Base-by-base conservation (phyloP, 306 rosid genomes). In the Boehmeria nivea region DNA sequence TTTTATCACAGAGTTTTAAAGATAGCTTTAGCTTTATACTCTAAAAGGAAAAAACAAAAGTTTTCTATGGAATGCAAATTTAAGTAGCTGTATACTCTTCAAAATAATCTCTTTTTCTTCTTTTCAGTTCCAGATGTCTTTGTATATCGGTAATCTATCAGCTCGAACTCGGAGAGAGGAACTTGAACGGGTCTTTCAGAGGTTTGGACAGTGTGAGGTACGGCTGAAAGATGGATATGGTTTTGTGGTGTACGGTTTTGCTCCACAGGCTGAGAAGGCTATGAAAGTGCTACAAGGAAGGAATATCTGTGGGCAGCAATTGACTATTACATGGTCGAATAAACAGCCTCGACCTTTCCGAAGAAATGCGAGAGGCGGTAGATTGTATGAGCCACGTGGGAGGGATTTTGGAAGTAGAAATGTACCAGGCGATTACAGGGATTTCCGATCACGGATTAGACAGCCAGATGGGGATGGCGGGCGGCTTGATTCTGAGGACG, bases 201-300 rank as follows among this genome's bases (percentile, higher is more conserved):
- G 66, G 61, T 82, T 76, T 66, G 89, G 94, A 9, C 72, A 31
- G 7, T 85, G 89, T 24, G 71, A 67, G 16, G 68, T 85, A 33
- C 66, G 49, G 57, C 12, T 77, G 42, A 82, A 85, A 75, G 84
- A 69, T 61, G 81, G 81, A 15, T 82, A 76, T 69, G 94, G 89
- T 28, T 85, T 82, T 66, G 78, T 77, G 4, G 82, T 79, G 1
- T 82, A 63, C 68, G 77, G 77, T 57, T 72, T 74, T 45, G 71
- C 66, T 57, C 58, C 42, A 0, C 53, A 82, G 70, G 89, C 84
- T 1, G 78, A 65, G 21, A 82, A 64, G 38, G 86, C 94, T 61
- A 60, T 85, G 76, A 79, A 80, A 34, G 75, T 68, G 62, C 67
- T 82, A 31, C 67, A 61, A 60, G 86, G 86, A 52, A 67, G 73